phyloP scores from a whole-genome alignment of 2,329 filamentous ascomycete species.

The Sclerotinia borealis region DNA sequence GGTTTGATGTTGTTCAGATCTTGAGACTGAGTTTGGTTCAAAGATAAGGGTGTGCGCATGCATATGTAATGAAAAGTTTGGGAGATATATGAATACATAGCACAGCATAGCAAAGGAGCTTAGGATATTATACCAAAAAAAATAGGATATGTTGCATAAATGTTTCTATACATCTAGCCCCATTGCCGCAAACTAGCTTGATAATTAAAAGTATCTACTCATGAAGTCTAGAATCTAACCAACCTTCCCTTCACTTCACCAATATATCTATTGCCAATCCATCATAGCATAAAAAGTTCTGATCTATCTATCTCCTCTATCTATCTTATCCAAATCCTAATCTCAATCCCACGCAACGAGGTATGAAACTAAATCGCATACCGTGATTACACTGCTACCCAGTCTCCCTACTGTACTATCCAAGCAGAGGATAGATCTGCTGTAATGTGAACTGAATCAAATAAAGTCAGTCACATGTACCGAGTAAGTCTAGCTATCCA shows the following conservation, averaged over 20 bases:
- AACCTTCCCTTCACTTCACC: no score
- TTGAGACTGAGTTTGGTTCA: not conserved
- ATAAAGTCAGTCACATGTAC: no score
- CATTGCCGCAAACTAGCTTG: not conserved
- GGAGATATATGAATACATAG: not conserved
- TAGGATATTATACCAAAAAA: not conserved
- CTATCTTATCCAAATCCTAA: not conserved
- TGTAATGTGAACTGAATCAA: no score
- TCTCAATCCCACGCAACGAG: not conserved
- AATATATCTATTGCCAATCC: not conserved
- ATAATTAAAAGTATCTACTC: not conserved
- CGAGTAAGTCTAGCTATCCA: no score
- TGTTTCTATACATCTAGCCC: no score
- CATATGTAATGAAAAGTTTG: not conserved
- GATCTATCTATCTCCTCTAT: no score
- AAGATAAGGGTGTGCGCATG: not conserved
- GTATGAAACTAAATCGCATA: no score
- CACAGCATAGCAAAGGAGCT: not conserved
- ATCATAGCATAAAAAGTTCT: not conserved
- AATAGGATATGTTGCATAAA: not conserved
- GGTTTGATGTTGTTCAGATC: constrained; percentile 32
- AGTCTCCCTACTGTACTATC: no score
- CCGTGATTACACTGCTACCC: no score
- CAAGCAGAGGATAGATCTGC: no score
- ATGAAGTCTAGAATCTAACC: not conserved